Conservation (phyloP, 768 basidiomycete genomes). For the Paxillus rubicundulus region DNA sequence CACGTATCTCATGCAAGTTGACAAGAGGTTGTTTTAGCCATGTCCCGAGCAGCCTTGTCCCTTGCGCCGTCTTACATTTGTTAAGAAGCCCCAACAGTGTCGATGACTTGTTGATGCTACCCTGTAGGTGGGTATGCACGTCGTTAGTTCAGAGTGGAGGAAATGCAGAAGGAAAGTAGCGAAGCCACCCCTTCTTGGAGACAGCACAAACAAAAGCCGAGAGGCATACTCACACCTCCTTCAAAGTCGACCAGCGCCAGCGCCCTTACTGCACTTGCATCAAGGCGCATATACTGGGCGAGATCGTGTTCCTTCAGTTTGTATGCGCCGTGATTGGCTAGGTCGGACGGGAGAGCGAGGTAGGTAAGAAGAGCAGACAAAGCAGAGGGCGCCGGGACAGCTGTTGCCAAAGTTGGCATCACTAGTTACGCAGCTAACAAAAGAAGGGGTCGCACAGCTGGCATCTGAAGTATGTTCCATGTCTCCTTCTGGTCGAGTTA, state of each 20-base stretch:
- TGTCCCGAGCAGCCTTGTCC: slow-evolving; percentile 77
- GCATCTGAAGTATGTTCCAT: slow-evolving; percentile 16
- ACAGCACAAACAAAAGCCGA: background rate
- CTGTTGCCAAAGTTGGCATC: slow-evolving; percentile 32
- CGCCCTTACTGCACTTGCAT: slow-evolving; percentile 91
- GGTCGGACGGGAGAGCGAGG: slow-evolving; percentile 73
- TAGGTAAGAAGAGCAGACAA: slow-evolving; percentile 81
- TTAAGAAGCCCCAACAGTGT: slow-evolving; percentile 89
- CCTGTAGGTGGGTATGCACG: slow-evolving; percentile 32
- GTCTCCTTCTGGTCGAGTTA: slow-evolving; percentile 30
- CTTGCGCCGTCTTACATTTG: slow-evolving; percentile 95
- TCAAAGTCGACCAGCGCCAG: slow-evolving; percentile 79
- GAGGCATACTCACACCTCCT: slow-evolving; percentile 34
- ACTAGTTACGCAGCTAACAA: background rate
- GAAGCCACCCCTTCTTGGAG: too few relatives aligned
- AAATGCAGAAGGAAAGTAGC: background rate
- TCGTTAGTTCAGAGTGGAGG: background rate
- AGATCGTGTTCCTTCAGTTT: slow-evolving; percentile 85
- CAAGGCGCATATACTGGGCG: slow-evolving; percentile 92
- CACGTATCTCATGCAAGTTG: slow-evolving; percentile 90
- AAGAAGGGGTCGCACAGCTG: slow-evolving; percentile 7
- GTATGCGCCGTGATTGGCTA: slow-evolving; percentile 77
- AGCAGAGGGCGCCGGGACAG: slow-evolving; percentile 73
- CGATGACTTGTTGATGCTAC: slow-evolving; percentile 71
- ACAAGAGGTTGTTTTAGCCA: slow-evolving; percentile 97